Base-by-base conservation (phyloP, 2,329 filamentous ascomycete species). In the Penicillium fuscoglaucum region DNA sequence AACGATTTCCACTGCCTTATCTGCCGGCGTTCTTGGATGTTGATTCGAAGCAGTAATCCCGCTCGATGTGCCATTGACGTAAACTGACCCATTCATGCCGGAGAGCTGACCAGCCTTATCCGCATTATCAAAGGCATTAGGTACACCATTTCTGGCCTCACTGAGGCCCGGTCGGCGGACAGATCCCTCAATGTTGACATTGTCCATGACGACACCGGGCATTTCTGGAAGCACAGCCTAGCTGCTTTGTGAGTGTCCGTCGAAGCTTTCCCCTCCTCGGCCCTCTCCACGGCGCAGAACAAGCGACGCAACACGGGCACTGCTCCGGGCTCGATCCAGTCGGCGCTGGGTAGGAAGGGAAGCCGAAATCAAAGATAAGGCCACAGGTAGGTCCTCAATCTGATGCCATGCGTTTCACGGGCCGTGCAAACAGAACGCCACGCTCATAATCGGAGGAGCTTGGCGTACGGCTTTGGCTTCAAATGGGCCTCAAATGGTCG, bases 181-280 rank as follows among this genome's bases (percentile, higher is more conserved):
- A 56, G 66, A 63, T 65, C 66, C 67, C 59, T 70, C 69, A 52
- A 66, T 55, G 46, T 63, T 72, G 63, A 64, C 65, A 68, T 74
- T 67, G 54, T 76, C 75, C 75, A 77, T 77, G 66, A 76, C 65
- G 68, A 77, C 70, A 57, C 75, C 75, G 67, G 75, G 75, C 75
- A 77, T 77, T 52, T 75, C 71, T 74, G 53, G 61, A 57, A 37
- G 54, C 52, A 52, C 39, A 39, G 47, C 39, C 35, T 60, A 52
- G 53, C 56, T 56, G 46, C 44, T 46, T 46, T 55, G 54, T 56
- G 55, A 55, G 61, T 56, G 40, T 43, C 47, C 55, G 49, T 57
- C 48, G 29, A 50, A 60, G 61, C 64, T 63, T 67, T 69, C 66
- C 70, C 66, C 65, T 69, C 67, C 68, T 67, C 64, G 57, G 63